Base-by-base conservation (phyloP, 306 rosid species). In the Calophaca sinica region DNA sequence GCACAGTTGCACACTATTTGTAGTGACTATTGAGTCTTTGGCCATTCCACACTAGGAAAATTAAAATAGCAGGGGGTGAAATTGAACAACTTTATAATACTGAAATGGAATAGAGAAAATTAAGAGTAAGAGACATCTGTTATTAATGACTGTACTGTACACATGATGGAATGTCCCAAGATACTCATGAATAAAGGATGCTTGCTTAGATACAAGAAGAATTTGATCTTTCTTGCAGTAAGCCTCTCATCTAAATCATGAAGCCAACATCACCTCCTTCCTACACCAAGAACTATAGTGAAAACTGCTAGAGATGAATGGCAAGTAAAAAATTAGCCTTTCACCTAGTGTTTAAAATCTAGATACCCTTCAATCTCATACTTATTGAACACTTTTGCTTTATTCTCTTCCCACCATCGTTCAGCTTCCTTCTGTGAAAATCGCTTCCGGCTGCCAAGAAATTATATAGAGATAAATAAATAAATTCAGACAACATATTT, bases 361-460 rank as follows among this genome's bases (percentile, higher is more conserved):
- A 50, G 66, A 73, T 88, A 92, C 69, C 90, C 97, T 36, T 86
- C 93, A 63, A 92, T 74, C 35, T 75, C 87, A 77, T 86, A 92
- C 79, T 88, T 89, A 44, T 64, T 85, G 77, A 82, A 86, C 58
- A 90, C 91, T 57, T 33, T 75, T 20, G 28, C 78, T 85, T 93
- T 90, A 83, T 93, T 93, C 84, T 78, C 87, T 80, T 87, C 98
- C 98, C 96, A 93, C 98, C 98, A 93, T n/a, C 20, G 64, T 74
- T 80, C 91, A 0, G 96, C 98, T 76, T 90, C 94, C 80, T 74
- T 86, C 76, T 87, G 89, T 0, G 88, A 68, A 74, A 90, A 93
- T 61, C 77, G 80, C 75, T 84, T 90, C 73, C 90, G 93, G 81
- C 98, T 93, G 88, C 83, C 69, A 62, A 52, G 4, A 65, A 64